Evolutionary conservation across 2,329 filamentous ascomycete genomes (phyloP), one percentile per base, ranked within the genome.

Genomic region (Fusarium sp.): DNA sequence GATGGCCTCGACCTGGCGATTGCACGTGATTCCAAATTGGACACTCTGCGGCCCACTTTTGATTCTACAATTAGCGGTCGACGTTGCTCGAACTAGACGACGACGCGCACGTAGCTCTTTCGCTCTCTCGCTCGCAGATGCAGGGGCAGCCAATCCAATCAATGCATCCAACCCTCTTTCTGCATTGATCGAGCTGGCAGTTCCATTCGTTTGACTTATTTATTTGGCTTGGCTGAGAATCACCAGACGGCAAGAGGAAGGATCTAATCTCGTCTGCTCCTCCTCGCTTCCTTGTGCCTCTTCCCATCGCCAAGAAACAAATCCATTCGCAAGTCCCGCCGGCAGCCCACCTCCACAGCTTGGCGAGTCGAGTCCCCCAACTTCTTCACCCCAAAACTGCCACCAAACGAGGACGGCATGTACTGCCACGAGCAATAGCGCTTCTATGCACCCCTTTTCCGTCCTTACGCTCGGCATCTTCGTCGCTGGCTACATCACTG

Each of bases 401-500:
- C 54, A 43, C 58, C 27, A 35, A 37, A 56, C 64, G 48, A 67
- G 68, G 70, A 78, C 77, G 85, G 85, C 83, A 88, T 88, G 87
- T 82, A 79, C 83, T 80, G 81, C 79, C 82, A 77, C 69, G 70
- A 74, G 74, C 77, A 81, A 82, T 83, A 85, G 81, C 84, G 85
- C 85, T 90, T 76, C 88, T 89, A 98, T 98, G 96, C 95, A 98
- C 95, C 95, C 95, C 81, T 98, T 98, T 88, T 98, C 96, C 75
- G 88, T 96, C 84, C 91, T 98, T 85, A 97, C 95, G 81, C 92
- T 98, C 87, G 95, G 94, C 87, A 98, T 99, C 88, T 99, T 99
- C 88, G 93, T 98, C 89, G 96, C 97, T 87, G 97, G 97, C 85
- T 99, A 99, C 89, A 98, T 96, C 84, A 99, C 97, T 86, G 97